Evolutionary conservation across 2,329 filamentous ascomycete genomes (phyloP).

Genomic region (Trichoderma sp.): DNA sequence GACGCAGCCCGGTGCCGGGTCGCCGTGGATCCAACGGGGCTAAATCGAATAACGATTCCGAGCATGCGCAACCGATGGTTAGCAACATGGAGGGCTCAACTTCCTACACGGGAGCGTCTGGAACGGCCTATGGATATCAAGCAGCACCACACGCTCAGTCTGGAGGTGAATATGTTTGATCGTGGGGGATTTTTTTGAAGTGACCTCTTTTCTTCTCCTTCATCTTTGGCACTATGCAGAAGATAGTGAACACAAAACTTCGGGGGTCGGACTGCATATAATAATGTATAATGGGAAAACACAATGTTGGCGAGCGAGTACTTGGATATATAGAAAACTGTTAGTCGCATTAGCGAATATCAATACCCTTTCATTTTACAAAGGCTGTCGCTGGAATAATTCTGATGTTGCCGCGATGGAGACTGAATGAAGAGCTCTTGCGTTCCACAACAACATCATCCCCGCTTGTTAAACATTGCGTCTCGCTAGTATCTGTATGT

Average conservation of each 20-base stretch:
- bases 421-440: neutral
- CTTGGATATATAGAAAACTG: neutral
- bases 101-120: neutral
- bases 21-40: neutral
- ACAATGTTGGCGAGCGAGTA: neutral
- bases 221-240: neutral
- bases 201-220: neutral
- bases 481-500: neutral
- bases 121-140: neutral
- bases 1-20: neutral
- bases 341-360: neutral
- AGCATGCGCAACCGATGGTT: slow-evolving; percentile 7
- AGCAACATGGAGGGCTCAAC: neutral
- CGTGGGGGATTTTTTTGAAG: neutral
- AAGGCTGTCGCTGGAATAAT: neutral
- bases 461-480: neutral
- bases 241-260: neutral
- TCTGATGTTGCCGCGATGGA: neutral
- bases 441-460: neutral
- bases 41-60: neutral
- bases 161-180: neutral
- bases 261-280: neutral
- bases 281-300: neutral
- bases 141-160: neutral
- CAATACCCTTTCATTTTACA: neutral